Evolutionary conservation across 768 basidiomycete genomes (phyloP), one percentile per base, ranked within the genome.

Genomic region (Gloeophyllum trabeum): DNA sequence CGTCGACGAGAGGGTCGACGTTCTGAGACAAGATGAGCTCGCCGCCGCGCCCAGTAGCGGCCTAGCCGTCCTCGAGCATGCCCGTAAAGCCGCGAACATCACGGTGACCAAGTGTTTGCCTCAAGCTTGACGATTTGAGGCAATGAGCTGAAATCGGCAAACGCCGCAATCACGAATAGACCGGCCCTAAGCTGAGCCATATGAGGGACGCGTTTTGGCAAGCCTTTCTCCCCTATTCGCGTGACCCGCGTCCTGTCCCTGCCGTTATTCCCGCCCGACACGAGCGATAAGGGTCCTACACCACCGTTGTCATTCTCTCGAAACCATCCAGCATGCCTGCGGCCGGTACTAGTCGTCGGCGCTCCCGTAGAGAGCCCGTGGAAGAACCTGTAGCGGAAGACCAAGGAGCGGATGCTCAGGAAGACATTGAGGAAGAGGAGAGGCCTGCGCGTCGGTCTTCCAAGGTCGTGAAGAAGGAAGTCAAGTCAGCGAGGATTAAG

Each of bases 361-460:
- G 58, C n/a, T 42, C 57, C 5, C 70, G 62, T 36, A 65, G 67
- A 16, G 71, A 67, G 43, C 67, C 67, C 3, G 71, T 73, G 10
- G 72, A 72, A 20, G 80, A 81, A 42, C 43, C 54, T 34, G 79
- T 80, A 26, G 80, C 81, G 54, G 77, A 74, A 32, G 73, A 66
- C 4, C 58, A 49, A 21, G 54, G 54, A 35, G 66, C 65, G 13
- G 47, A 44, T 30, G 58, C 51, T 4, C 57, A 57, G 4, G 71
- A 66, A 13, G 75, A 73, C 32, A 74, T 71, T 24, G 62, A 73
- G 22, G 61, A 59, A 25, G 61, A 55, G 16, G 54, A 46, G 20
- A 49, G 66, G 30, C 58, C 58, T 20, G 56, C 58, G 43, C 65
- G 58, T 50, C 60, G 57, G 14, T 44, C 43, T 13, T 46, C 47